A percentile compares a stretch with the other conserved stretches of the same genome.
Conservation (phyloP, 768 basidiomycete genomes). For the Boletellus ananiceps region DNA sequence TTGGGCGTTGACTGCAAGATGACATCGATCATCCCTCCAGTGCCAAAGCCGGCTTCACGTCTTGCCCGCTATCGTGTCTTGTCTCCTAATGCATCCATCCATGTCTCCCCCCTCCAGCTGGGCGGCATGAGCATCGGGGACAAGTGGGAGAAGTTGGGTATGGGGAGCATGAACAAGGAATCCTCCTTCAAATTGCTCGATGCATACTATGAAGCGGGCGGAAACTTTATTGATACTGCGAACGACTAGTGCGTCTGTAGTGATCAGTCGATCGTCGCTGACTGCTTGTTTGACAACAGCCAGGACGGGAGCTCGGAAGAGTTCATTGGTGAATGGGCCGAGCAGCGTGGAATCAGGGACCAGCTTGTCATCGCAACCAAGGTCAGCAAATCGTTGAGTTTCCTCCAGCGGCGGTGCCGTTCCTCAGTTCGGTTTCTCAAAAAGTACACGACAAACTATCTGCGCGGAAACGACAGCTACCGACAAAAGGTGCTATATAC, state of each 20-base stretch:
- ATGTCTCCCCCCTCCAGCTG: constrained; percentile 46
- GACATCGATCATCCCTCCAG: constrained; percentile 2
- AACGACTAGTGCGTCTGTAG: constrained; percentile 37
- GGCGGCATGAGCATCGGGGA: constrained; percentile 49
- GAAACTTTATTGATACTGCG: constrained; percentile 48
- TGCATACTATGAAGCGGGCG: constrained; percentile 41
- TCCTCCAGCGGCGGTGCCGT: background rate
- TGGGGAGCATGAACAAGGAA: constrained; percentile 44
- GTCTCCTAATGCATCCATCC: constrained; percentile 39
- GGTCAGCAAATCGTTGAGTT: constrained; percentile 8
- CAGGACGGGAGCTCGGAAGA: constrained; percentile 40
- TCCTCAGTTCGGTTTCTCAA: too few species aligned
- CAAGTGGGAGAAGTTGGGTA: constrained; percentile 33
- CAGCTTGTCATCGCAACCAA: constrained; percentile 45
- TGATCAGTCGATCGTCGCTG: background rate
- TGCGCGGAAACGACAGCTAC: constrained; percentile 8
- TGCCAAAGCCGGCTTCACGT: constrained; percentile 27
- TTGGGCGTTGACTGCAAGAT: background rate
- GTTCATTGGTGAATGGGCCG: constrained; percentile 48
- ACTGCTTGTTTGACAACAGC: constrained; percentile 9
- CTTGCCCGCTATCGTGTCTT: constrained; percentile 40
- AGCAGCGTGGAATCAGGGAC: constrained; percentile 37
- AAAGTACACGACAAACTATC: constrained; percentile 23
- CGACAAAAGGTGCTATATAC: constrained; percentile 36
- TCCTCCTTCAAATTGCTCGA: constrained; percentile 43